Conservation (phyloP, 192 early-diverging fungal genomes). For the Coemansia sp. region DNA sequence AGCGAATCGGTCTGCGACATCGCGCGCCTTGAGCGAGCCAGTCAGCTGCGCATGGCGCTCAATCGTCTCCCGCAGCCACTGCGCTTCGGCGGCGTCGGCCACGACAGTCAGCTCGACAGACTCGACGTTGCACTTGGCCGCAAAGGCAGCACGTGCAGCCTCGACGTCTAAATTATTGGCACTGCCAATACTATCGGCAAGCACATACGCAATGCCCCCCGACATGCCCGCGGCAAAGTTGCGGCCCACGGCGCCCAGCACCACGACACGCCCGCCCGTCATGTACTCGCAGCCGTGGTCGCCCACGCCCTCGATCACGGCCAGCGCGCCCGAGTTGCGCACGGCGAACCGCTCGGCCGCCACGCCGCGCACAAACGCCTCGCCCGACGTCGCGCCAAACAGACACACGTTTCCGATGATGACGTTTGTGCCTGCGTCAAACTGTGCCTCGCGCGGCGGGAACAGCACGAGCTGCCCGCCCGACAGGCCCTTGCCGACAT, state of each 20-base stretch:
- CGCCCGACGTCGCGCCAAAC: conserved; percentile 93
- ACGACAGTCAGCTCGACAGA: conserved; percentile 87
- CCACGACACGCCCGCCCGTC: conserved; percentile 93
- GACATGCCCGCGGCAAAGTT: conserved; percentile 99
- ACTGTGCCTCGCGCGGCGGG: conserved; percentile 77
- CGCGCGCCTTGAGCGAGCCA: conserved; percentile 72
- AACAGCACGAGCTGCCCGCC: conserved; percentile 89
- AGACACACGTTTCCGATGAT: conserved; percentile 97
- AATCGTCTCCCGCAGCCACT: conserved; percentile 72
- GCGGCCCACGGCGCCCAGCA: conserved; percentile 85
- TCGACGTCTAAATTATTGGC: too few species aligned
- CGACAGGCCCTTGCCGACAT: conserved; percentile 97
- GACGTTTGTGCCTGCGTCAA: conserved; percentile 84
- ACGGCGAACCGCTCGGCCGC: conserved; percentile 98
- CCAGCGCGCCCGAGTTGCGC: conserved; percentile 95
- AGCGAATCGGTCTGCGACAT: conserved; percentile 69
- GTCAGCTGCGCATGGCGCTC: conserved; percentile 81
- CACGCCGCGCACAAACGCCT: conserved; percentile 88
- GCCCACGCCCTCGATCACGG: conserved; percentile 94
- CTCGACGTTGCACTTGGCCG: conserved; percentile 80
- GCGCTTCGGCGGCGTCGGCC: conserved; percentile 65
- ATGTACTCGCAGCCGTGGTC: conserved; percentile 99
- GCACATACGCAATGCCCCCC: conserved; percentile 94
- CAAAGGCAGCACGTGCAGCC: conserved; percentile 44
- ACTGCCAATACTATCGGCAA: too few species aligned